phyloP scores from a whole-genome alignment of 2,329 filamentous ascomycete species.

The Pyrenochaeta sp. region DNA sequence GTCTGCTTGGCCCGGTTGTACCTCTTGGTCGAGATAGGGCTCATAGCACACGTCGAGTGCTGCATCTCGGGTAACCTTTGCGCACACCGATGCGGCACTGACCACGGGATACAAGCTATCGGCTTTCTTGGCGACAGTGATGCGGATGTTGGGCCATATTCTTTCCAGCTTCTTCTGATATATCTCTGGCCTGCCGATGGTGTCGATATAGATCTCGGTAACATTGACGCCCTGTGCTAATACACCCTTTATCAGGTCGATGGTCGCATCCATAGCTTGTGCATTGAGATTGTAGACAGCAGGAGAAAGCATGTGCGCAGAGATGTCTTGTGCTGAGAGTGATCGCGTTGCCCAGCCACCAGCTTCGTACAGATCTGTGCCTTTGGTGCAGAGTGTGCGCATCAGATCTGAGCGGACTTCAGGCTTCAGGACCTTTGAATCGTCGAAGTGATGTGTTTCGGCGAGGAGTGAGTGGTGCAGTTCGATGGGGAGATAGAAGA shows the following conservation, averaged over 20 bases:
- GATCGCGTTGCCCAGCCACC: conserved; percentile 86
- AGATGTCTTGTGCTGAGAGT: conserved; percentile 85
- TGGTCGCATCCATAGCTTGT: conserved; percentile 92
- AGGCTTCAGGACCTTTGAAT: conserved; percentile 90
- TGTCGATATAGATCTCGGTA: conserved; percentile 92
- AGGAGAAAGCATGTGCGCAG: conserved; percentile 76
- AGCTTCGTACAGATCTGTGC: conserved; percentile 63
- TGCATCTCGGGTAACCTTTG: conserved; percentile 93
- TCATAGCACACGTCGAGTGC: conserved; percentile 82
- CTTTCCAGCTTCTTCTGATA: conserved; percentile 87
- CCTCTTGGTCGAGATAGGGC: conserved; percentile 48
- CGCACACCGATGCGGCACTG: conserved; percentile 90
- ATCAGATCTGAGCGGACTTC: conserved; percentile 77
- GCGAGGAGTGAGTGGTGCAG: conserved; percentile 76
- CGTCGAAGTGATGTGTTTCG: conserved; percentile 84
- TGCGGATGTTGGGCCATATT: conserved; percentile 74
- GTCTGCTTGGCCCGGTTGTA: conserved; percentile 39
- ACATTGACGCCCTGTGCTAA: conserved; percentile 81
- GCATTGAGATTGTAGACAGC: conserved; percentile 87
- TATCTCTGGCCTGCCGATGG: conserved; percentile 79
- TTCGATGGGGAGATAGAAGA: conserved; percentile 74
- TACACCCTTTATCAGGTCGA: conserved; percentile 79
- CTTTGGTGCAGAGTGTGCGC: conserved; percentile 72
- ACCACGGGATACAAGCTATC: conserved; percentile 93
- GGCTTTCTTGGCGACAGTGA: conserved; percentile 73